Conservation (phyloP, 768 basidiomycete species). For the Amanita subjunquillea region DNA sequence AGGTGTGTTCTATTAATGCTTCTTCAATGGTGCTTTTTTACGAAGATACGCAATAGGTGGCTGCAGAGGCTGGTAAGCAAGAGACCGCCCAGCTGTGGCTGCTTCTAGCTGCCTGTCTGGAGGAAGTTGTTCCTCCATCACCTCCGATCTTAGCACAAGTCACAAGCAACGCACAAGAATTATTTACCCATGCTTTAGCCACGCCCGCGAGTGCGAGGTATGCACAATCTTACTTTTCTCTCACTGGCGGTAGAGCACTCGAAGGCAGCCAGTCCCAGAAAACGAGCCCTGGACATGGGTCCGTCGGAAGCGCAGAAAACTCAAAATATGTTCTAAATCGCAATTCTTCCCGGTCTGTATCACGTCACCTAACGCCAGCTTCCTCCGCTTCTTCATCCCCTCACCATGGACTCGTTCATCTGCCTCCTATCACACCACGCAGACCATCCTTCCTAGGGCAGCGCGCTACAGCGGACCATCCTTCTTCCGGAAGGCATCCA, state of each 20-base stretch:
- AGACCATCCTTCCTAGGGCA: conserved; percentile 28
- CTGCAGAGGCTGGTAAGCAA: conserved; percentile 45
- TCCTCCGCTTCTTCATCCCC: conserved; percentile 56
- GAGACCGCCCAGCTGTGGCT: conserved; percentile 60
- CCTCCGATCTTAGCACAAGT: conserved; percentile 15
- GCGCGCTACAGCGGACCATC: conserved; percentile 22
- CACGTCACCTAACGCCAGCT: conserved; percentile 41
- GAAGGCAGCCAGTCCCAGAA: conserved; percentile 9
- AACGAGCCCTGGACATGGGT: conserved; percentile 16
- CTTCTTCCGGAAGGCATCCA: conserved; percentile 1
- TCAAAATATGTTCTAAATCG: conserved; percentile 3
- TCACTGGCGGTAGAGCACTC: neutral
- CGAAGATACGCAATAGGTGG: conserved; percentile 28
- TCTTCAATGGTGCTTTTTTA: neutral
- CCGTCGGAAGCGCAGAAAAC: conserved; percentile 8
- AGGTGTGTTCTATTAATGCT: conserved; percentile 18
- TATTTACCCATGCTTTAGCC: neutral
- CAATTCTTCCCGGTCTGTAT: conserved; percentile 25
- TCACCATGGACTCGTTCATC: conserved; percentile 25
- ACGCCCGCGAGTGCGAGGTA: neutral
- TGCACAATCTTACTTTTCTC: conserved; percentile 1
- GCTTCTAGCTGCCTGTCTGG: conserved; percentile 47
- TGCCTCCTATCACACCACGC: conserved; percentile 38
- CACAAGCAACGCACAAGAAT: neutral
- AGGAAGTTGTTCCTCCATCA: conserved; percentile 32